Base-by-base conservation (phyloP, 2,329 filamentous ascomycete genomes). In the Aspergillus oerlinghausenensis region DNA sequence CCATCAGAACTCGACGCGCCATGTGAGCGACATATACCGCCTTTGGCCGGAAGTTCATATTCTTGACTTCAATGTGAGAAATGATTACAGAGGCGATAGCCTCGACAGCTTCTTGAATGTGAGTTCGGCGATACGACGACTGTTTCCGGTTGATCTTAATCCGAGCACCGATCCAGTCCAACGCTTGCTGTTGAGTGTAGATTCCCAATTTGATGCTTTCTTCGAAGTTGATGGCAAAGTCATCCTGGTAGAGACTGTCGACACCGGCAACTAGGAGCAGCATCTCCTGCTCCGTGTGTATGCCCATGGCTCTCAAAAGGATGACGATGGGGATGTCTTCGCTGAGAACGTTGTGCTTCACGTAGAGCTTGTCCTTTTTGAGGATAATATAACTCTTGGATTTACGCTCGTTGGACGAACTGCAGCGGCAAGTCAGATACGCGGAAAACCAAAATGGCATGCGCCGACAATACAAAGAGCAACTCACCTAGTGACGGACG, bases 281-380 rank as follows among this genome's bases (percentile, higher is more conserved):
- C 65, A 99, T 97, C 73, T 99, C 94, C 70, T 93, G 91, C 70
- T 99, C 94, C 0, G 93, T 92, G 60, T 96, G 86, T 2, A 97
- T 89, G 3, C 94, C 94, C 77, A 99, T 86, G 1, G 94, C 94
- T 71, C 96, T 96, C 56, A 99, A 81, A 40, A 95, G 83, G 64
- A 99, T 89, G 47, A 95, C 92, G 55, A 99, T 94, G 0, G 95
- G 95, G n/a, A 99, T 85, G 58, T 94, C 89, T 70, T 99, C 94
- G 50, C 88, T 88, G 7, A 99, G 79, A 48, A 96, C 91, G 72
- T 99, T 99, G 77, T 99, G 94, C 62, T 90, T 88, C 48, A 99
- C 82, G 57, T 88, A 87, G 58, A 99, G 90, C 51, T 89, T 85
- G 55, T 96, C 93, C 73, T 97, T 97, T 77, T 97, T 97, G 54